A percentile compares a stretch with the other conserved stretches of the same genome.
Evolutionary conservation across 1,284 basidiomycete species (phyloP).

Genomic region (Rhodotorula sp.): DNA sequence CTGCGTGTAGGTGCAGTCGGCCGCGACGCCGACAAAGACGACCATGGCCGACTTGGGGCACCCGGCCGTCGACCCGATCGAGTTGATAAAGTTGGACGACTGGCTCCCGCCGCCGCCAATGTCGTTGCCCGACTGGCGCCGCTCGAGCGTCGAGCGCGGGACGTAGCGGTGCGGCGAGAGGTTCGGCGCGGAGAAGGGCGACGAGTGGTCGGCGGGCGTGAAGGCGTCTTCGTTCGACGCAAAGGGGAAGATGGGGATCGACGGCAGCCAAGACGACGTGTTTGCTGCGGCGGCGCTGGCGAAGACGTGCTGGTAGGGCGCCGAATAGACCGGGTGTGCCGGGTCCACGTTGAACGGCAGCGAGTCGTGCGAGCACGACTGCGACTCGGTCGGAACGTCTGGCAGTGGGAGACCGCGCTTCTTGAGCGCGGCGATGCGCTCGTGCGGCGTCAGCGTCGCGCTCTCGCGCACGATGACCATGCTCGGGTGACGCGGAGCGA

Average conservation of each 20-base stretch:
- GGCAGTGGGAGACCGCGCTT: conserved; percentile 28
- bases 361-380: conserved; percentile 68
- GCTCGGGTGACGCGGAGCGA: conserved; percentile 49
- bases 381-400: conserved; percentile 31
- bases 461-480: conserved; percentile 72
- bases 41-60: conserved; percentile 73
- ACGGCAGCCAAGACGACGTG: conserved; percentile 9
- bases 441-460: conserved; percentile 58
- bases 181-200: neutral
- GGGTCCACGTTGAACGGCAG: conserved; percentile 67
- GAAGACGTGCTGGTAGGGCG: neutral
- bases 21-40: conserved; percentile 82
- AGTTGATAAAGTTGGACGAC: conserved; percentile 62
- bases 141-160: neutral
- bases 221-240: conserved; percentile 1
- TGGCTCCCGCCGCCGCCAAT: conserved; percentile 53
- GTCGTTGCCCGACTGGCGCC: conserved; percentile 35
- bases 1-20: conserved; percentile 73
- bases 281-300: neutral
- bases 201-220: conserved; percentile 8
- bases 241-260: conserved; percentile 8
- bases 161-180: conserved; percentile 1
- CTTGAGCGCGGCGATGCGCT: conserved; percentile 20
- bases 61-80: conserved; percentile 66
- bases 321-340: conserved; percentile 58